phyloP scores from a whole-genome alignment of 2,329 filamentous ascomycete genomes.

The Colletotrichum costaricense region DNA sequence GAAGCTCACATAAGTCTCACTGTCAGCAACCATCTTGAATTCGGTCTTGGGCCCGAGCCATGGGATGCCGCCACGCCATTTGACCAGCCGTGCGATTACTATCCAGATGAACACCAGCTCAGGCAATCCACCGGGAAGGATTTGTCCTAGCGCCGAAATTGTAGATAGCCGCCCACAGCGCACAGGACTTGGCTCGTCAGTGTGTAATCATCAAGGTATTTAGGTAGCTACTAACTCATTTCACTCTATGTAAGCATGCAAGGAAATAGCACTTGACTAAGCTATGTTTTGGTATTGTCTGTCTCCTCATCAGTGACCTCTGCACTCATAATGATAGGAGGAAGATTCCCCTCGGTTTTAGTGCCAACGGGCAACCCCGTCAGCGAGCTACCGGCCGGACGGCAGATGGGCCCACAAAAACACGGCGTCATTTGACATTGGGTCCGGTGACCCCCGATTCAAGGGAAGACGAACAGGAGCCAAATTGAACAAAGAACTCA shows the following conservation, averaged over 20 bases:
- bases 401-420: neutral
- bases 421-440: neutral
- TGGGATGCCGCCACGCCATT: conserved; percentile 19
- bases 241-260: neutral
- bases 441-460: neutral
- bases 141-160: neutral
- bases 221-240: neutral
- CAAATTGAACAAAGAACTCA: neutral
- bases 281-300: neutral
- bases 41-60: conserved; percentile 8
- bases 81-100: conserved; percentile 12
- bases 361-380: neutral
- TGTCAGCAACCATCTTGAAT: neutral
- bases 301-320: neutral
- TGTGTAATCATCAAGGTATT: neutral
- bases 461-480: neutral
- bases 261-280: neutral
- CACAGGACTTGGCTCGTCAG: conserved; percentile 2
- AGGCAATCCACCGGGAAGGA: neutral
- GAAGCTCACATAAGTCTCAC: neutral
- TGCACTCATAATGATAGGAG: neutral
- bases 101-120: neutral
- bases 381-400: neutral
- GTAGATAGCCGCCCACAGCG: neutral
- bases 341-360: neutral